Evolutionary conservation across 163 green algal genomes (phyloP).

Genomic region (Botryococcus braunii): DNA sequence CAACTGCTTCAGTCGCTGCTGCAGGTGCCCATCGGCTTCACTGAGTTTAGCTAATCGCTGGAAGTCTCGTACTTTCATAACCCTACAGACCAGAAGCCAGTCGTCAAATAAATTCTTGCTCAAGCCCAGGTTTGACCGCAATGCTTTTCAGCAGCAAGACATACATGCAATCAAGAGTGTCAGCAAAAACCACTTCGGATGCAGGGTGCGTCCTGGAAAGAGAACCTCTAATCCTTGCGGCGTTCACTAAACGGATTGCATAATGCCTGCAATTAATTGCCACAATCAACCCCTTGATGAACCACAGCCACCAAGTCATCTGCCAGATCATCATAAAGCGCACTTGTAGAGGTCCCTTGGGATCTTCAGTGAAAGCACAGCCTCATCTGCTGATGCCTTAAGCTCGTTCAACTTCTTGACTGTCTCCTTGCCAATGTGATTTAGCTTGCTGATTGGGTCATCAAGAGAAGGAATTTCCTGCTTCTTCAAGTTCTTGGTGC

Average conservation of each 20-base stretch:
- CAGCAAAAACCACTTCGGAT: too few relatives aligned
- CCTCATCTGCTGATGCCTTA: conserved; percentile 16
- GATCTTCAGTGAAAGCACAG: conserved; percentile 18
- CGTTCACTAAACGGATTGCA: too few relatives aligned
- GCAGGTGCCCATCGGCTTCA: conserved; percentile 30
- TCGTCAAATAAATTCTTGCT: too few relatives aligned
- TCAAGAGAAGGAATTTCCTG: conserved; percentile 33
- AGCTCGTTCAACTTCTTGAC: conserved; percentile 38
- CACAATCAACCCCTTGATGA: too few relatives aligned
- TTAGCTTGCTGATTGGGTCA: conserved; percentile 32
- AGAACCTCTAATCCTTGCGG: too few relatives aligned
- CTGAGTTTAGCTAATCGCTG: conserved; percentile 20
- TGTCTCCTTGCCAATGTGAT: conserved; percentile 40
- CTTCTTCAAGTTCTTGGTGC: conserved; percentile 36
- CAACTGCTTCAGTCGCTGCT: conserved; percentile 36
- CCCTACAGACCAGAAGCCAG: conserved; percentile 22
- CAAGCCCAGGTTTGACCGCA: too few relatives aligned
- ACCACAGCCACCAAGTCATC: too few relatives aligned
- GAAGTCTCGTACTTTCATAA: conserved; percentile 23
- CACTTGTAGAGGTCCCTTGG: conserved; percentile 18
- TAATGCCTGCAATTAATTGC: too few relatives aligned
- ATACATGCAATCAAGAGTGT: too few relatives aligned
- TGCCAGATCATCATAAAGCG: too few relatives aligned
- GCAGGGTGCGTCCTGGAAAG: too few relatives aligned
- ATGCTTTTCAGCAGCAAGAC: too few relatives aligned